phyloP scores from a whole-genome alignment of 352 stramenopile species.

The Globisporangium spiculum region DNA sequence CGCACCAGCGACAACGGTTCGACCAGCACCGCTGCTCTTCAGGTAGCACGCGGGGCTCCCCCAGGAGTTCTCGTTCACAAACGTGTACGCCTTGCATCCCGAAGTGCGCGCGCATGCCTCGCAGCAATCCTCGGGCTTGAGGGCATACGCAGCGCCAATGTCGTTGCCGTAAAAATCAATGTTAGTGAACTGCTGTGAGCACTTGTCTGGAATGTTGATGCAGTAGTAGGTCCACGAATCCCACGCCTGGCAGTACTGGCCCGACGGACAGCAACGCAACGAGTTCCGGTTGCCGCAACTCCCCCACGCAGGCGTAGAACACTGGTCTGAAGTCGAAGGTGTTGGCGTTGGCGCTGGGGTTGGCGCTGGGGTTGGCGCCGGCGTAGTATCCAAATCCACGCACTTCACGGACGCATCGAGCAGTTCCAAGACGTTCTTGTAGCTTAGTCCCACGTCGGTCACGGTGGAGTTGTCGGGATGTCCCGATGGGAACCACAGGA shows the following conservation, averaged over 20 bases:
- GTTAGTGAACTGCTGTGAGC: constrained; percentile 32
- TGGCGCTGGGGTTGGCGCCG: too few species aligned
- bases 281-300: constrained; percentile 19
- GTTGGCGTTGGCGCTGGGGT: constrained; percentile 1
- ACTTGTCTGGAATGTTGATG: constrained; percentile 29
- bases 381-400: background rate
- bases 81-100: constrained; percentile 36
- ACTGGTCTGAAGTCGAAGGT: constrained; percentile 6
- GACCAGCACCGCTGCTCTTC: constrained; percentile 19
- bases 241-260: constrained; percentile 49
- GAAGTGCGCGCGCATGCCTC: constrained; percentile 21
- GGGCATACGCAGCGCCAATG: constrained; percentile 24
- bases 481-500: constrained; percentile 18
- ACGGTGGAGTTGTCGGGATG: constrained; percentile 25
- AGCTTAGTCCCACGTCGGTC: constrained; percentile 35
- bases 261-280: constrained; percentile 29
- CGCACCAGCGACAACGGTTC: background rate
- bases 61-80: constrained; percentile 16
- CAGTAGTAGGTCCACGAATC: constrained; percentile 44
- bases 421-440: constrained; percentile 38
- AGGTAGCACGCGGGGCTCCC: constrained; percentile 29
- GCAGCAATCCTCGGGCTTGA: constrained; percentile 27
- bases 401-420: constrained; percentile 15
- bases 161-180: constrained; percentile 42
- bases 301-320: constrained; percentile 1